phyloP scores from a whole-genome alignment of 2,329 filamentous ascomycete genomes.

The Botrytis hyacinthi region DNA sequence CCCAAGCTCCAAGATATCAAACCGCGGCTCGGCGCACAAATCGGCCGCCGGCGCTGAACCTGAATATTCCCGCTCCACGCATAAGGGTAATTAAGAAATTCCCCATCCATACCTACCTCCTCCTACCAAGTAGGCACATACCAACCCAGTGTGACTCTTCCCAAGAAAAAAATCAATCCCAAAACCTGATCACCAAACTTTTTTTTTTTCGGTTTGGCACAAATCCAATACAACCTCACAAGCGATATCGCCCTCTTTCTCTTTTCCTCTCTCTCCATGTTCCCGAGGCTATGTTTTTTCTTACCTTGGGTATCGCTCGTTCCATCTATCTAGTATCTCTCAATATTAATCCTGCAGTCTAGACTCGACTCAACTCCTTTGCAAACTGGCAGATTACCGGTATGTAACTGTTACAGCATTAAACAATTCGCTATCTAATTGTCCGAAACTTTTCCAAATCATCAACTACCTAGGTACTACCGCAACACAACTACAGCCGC shows the following conservation, averaged over 20 bases:
- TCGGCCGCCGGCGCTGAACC: neutral
- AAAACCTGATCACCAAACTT: neutral
- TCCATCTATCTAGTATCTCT: too few relatives aligned
- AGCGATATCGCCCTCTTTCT: neutral
- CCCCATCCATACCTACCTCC: too few relatives aligned
- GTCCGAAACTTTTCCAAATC: neutral
- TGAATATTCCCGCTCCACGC: neutral
- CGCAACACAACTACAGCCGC: neutral
- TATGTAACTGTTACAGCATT: neutral
- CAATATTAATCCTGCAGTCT: too few relatives aligned
- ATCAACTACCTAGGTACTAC: neutral
- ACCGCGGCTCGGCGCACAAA: neutral
- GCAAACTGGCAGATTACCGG: neutral
- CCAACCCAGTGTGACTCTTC: too few relatives aligned
- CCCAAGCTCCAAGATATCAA: neutral
- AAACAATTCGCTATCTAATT: neutral
- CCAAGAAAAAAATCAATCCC: neutral
- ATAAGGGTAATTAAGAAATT: too few relatives aligned
- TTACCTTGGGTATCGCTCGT: neutral
- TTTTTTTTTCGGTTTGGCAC: neutral
- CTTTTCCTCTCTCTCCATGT: neutral
- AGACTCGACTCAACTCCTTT: too few relatives aligned
- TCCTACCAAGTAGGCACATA: too few relatives aligned
- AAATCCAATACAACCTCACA: neutral
- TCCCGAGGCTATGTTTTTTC: neutral